Conservation (phyloP, 2,329 filamentous ascomycete genomes). For the Fusarium tjaetaba region DNA sequence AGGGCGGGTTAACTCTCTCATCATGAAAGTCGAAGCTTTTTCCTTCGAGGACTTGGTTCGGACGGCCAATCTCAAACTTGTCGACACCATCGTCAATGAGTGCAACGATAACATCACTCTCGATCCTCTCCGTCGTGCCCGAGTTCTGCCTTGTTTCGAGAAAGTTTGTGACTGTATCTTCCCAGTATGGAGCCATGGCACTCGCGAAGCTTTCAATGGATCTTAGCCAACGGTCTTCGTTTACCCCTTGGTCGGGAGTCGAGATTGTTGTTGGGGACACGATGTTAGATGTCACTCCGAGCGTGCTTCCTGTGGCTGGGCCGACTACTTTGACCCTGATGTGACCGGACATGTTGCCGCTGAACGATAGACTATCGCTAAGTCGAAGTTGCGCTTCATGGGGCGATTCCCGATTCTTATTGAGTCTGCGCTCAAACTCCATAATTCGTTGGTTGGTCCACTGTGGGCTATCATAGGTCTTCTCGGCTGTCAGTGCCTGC, state of each 20-base stretch:
- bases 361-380: neutral
- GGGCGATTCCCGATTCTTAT: neutral
- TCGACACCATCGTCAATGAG: slow-evolving; percentile 2
- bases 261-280: neutral
- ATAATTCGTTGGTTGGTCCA: neutral
- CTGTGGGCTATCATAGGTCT: neutral
- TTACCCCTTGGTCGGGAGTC: neutral
- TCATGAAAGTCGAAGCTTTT: neutral
- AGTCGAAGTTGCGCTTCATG: neutral
- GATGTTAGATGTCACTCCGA: neutral
- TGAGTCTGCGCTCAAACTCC: neutral
- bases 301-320: neutral
- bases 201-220: neutral
- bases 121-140: neutral
- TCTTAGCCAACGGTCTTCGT: neutral
- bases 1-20: neutral
- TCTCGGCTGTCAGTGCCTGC: neutral
- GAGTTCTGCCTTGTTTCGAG: neutral
- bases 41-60: neutral
- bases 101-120: neutral
- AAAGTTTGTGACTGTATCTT: neutral
- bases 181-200: neutral
- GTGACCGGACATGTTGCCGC: neutral
- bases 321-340: neutral
- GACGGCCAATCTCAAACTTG: neutral